Percentiles rank a stretch among this genome's conserved stretches.
Conservation (phyloP, 768 basidiomycete species). For the Boletus bicolor region DNA sequence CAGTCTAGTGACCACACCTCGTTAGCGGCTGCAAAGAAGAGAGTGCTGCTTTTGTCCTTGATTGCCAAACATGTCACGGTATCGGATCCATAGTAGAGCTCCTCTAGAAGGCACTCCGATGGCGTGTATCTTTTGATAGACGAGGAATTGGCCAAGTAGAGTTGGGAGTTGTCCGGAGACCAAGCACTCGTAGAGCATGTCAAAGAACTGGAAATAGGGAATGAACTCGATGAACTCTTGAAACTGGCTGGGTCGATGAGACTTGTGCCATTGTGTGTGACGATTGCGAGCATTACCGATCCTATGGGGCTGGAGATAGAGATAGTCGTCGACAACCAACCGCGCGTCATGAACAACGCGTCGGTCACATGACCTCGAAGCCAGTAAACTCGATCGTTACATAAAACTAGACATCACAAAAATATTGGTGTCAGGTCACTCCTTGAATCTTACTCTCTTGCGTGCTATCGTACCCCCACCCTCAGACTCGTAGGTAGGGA, state of each 20-base stretch:
- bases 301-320: background rate
- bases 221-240: slow-evolving; percentile 41
- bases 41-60: slow-evolving; percentile 35
- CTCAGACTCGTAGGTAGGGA: background rate
- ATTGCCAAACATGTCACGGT: slow-evolving; percentile 30
- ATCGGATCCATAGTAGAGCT: slow-evolving; percentile 36
- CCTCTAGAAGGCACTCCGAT: slow-evolving; percentile 41
- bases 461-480: background rate
- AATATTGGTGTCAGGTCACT: background rate
- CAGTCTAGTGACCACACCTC: slow-evolving; percentile 52
- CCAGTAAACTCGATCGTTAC: background rate
- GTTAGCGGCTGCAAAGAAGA: slow-evolving; percentile 48
- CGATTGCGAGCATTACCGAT: slow-evolving; percentile 50
- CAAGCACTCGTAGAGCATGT: slow-evolving; percentile 38
- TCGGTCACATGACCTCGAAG: slow-evolving; percentile 21
- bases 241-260: slow-evolving; percentile 47
- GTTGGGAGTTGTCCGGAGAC: slow-evolving; percentile 52
- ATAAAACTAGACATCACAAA: background rate
- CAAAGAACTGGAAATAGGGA: slow-evolving; percentile 37
- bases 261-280: slow-evolving; percentile 46
- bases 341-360: slow-evolving; percentile 21
- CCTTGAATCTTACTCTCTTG: slow-evolving; percentile 26
- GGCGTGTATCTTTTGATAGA: slow-evolving; percentile 54
- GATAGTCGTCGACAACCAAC: slow-evolving; percentile 2
- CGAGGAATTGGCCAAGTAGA: slow-evolving; percentile 51